Evolutionary conservation across 768 basidiomycete genomes (phyloP), one percentile per base, ranked within the genome.

Genomic region (Strobilomyces dryophilus): DNA sequence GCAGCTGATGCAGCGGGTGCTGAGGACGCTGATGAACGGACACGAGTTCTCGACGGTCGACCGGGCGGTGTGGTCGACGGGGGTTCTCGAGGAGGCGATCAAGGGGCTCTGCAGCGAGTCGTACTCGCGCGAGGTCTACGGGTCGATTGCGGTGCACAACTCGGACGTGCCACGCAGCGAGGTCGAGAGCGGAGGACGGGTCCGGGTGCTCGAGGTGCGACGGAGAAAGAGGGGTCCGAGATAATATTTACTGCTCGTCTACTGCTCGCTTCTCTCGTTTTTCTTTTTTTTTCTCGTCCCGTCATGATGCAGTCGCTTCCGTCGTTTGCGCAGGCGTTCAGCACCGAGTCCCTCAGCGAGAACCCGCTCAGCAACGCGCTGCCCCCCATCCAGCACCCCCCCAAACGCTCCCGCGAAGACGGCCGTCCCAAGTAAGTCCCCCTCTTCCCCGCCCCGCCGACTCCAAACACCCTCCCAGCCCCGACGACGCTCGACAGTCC

Each of bases 281-380:
- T 3, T 20, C 31, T 31, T 50, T 41, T 20, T 41, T 47, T 40
- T 48, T 45, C 39, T 39, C 32, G 40, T 32, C 51, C 48, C 53
- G 41, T 45, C 71, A 78, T 78, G 77, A 74, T 72, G 55, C 84
- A 83, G 67, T 84, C 87, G 10, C 80, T 91, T 36, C 89, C 89
- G 37, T 86, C 89, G 40, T 91, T 91, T 69, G 83, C 84, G 2
- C 84, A 87, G 72, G 81, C 89, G 0, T 91, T 91, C 72, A 81
- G 78, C 66, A 73, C 61, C 47, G 77, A 79, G 1, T 81, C 83
- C 7, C 70, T 87, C 50, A 73, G 66, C 68, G 76, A 70, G 54
- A 75, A 79, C 1, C 66, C 74, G 34, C 71, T 72, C 51, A 79
- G 71, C 68, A 84, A 83, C 67, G 71, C 81, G 39, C 74, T 89